These are phyloP conservation scores for Fagus crenata DNA, from an alignment of 306 rosid species.

Conservation along the genomic window DNA sequence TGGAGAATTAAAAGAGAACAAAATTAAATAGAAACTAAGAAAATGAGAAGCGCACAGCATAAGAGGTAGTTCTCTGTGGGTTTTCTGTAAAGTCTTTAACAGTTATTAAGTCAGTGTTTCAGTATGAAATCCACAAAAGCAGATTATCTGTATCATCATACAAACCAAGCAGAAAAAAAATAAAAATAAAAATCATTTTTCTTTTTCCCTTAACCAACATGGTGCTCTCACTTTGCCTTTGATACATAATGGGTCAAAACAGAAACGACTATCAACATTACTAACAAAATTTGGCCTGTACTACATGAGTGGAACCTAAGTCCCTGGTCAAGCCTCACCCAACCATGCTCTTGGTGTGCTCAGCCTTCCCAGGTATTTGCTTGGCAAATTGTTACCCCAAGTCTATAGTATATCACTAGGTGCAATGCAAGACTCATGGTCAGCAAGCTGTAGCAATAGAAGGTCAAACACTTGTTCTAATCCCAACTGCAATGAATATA, in stretches of 20 bases:
- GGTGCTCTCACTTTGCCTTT: neutral
- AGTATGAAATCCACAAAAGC: neutral
- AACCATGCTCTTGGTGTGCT: neutral
- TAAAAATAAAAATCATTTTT: neutral
- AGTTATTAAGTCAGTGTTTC: conserved; percentile 18
- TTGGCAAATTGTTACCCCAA: no score
- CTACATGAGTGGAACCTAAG: neutral
- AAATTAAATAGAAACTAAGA: conserved; percentile 13
- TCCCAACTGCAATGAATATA: neutral
- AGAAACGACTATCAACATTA: neutral
- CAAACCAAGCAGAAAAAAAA: neutral
- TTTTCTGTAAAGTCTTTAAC: neutral
- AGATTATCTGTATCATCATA: neutral
- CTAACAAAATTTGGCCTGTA: neutral
- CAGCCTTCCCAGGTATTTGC: neutral
- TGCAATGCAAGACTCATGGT: neutral
- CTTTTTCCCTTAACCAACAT: neutral
- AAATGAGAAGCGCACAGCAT: conserved; percentile 16
- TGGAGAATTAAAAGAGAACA: conserved; percentile 20
- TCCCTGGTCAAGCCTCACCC: neutral
- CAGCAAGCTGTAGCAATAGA: neutral
- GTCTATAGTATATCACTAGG: no score
- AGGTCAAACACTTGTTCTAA: neutral
- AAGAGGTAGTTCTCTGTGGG: neutral
- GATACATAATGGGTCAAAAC: neutral